Base-by-base conservation (phyloP, 179 eudicot species). In the Beta macrorhiza region DNA sequence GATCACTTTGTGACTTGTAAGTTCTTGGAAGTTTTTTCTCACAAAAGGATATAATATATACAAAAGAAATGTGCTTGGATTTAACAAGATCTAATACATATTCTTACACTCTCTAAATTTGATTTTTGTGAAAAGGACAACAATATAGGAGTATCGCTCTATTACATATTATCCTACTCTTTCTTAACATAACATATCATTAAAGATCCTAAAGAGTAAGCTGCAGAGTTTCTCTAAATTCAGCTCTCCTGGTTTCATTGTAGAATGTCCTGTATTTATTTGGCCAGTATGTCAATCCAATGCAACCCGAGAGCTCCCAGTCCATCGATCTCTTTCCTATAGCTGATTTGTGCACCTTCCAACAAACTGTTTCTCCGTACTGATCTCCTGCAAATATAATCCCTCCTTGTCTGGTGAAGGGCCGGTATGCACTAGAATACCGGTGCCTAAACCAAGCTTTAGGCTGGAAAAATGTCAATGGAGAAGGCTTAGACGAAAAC, bases 281-380 rank as follows among this genome's bases (percentile, higher is more conserved):
- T 45, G 97, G 96, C 98, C 97, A 95, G 85, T 95, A 95, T 0
- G 97, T 95, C 75, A 93, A 80, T 89, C 98, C 92, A 88, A 95
- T 85, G 87, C 90, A 85, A 11, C 92, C 97, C 37, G 77, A 86
- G 9, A 93, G 79, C 82, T 93, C 97, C 97, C 97, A 95, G 63
- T 91, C 95, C 87, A 93, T 37, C 37, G 78, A 84, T 44, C 51
- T 65, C 89, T 81, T 86, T 57, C 93, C 97, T 25, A 87, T 8
- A 12, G 83, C 80, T 2, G 83, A 74, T 67, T 79, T 92, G 42
- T 90, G 89, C 80, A 95, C 88, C 83, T 90, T 95, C 98, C 98
- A 95, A 52, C 89, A 82, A 47, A 95, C 92, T 25, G 85, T 87
- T 47, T 90, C 91, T 5, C 93, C 93, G 37, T 95, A 95, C 88